Base-by-base conservation (phyloP, 805 yeast genomes). In the Hanseniaspora pseudoguilliermondii region DNA sequence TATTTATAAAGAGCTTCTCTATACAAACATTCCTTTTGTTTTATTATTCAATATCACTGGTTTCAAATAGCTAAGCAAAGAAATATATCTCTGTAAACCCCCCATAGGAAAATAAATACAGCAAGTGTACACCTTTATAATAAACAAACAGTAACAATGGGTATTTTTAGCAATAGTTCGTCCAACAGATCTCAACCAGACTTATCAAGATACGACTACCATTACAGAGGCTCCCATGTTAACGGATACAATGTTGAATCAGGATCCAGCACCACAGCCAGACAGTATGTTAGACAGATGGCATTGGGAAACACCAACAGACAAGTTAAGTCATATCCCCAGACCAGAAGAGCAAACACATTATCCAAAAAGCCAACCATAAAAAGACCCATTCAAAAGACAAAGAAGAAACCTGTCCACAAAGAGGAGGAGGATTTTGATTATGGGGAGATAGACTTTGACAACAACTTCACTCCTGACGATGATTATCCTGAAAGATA, bases 151-250 rank as follows among this genome's bases (percentile, higher is more conserved):
- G 9, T n/a, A 23, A 42, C 8, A 13, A 52, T 52, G 55, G 55
- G 55, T 9, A 38, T 52, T 35, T 52, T 52, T 29, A 40, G 46
- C 13, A 52, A 35, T 32, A 52, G 41, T 16, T 23, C 27, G 18
- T 18, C 44, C 8, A 27, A 16, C n/a, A 48, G 39, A 25, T 20
- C 51, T 9, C 46, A 25, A 15, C 58, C 58, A 7, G 58, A 55
- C 40, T 34, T 55, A n/a, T 55, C 58, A 10, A 44, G 58, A 40
- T 55, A 55, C 21, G 58, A 55, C 35, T 55, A 55, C 25, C 58
- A 55, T 27, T 55, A 55, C 35, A 32, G 55, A 23, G 58, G 58
- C 5, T 39, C 51, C 3, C 58, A 50, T 25, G 46, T 43, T 0
- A 55, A 55, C 20, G 58, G 58, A n/a, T 50, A 55, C 35, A 46